A percentile compares a stretch with the other conserved stretches of the same genome.
Evolutionary conservation across 2,329 filamentous ascomycete genomes (phyloP).

Genomic region (Aureobasidium musti): DNA sequence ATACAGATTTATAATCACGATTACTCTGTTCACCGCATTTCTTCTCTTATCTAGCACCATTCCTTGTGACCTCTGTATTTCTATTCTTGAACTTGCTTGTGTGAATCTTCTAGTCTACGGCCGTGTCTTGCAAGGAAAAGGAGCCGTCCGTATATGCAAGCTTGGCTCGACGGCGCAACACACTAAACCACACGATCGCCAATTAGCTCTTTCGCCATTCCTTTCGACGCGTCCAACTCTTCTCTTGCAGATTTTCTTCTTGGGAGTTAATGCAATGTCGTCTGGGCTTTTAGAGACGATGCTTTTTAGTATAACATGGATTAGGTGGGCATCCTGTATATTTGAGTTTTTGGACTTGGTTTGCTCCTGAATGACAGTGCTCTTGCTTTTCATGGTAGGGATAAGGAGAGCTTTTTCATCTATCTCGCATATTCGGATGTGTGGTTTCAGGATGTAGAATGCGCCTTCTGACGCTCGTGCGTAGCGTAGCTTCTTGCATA

Average conservation of each 20-base stretch:
- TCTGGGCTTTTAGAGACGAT: not conserved
- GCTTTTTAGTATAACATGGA: no score
- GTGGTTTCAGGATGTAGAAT: not conserved
- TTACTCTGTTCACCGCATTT: not conserved
- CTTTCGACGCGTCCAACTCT: not conserved
- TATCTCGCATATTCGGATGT: not conserved
- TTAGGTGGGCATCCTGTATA: not conserved
- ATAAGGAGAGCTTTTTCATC: no score
- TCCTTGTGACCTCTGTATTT: not conserved
- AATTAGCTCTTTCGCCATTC: not conserved
- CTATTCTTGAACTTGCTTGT: constrained; percentile 6
- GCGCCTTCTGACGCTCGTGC: not conserved
- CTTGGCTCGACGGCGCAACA: not conserved
- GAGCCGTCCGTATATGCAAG: constrained; percentile 9
- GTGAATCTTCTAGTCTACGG: not conserved
- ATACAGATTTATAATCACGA: not conserved
- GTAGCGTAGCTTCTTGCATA: not conserved
- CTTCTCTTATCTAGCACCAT: not conserved
- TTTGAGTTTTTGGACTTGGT: not conserved
- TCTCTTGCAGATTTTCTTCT: not conserved
- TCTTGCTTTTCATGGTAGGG: no score
- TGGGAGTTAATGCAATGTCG: not conserved
- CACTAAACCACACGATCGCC: not conserved
- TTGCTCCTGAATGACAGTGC: no score
- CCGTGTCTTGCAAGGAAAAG: not conserved